Conservation (phyloP, 805 yeast species). For the Candida broadrunensis region DNA sequence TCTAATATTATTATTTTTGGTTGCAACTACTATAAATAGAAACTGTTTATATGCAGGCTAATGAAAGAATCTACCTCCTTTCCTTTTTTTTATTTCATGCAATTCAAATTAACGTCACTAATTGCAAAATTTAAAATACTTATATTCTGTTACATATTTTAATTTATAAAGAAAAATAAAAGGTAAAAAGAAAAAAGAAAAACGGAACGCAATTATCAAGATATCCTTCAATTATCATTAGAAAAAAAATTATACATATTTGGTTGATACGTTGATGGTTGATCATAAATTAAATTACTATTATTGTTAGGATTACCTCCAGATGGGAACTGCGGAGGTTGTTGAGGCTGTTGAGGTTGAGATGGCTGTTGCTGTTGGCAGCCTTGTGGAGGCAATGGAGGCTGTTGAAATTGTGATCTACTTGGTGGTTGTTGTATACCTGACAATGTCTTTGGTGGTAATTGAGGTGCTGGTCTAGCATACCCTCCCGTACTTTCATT, state of each 20-base stretch:
- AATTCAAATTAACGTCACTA: too few species aligned
- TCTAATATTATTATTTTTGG: too few species aligned
- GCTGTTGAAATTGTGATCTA: neutral
- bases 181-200: too few species aligned
- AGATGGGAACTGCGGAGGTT: constrained; percentile 3
- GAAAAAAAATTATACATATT: constrained; percentile 43
- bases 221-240: constrained; percentile 12
- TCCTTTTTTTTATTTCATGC: too few species aligned
- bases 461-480: constrained; percentile 8
- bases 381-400: neutral
- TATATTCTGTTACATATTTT: too few species aligned
- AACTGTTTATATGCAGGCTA: too few species aligned
- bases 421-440: neutral
- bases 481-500: neutral
- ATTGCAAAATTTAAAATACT: too few species aligned
- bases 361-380: neutral
- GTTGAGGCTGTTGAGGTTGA: neutral
- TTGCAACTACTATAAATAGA: too few species aligned
- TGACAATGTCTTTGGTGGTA: constrained; percentile 8
- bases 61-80: too few species aligned
- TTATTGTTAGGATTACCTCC: constrained; percentile 3
- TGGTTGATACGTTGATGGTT: constrained; percentile 47
- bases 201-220: too few species aligned
- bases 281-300: constrained; percentile 23
- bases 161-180: too few species aligned